These are phyloP conservation scores for Leptodermis oblonga DNA, from an alignment of 257 asterid species.

Conservation along the genomic window DNA sequence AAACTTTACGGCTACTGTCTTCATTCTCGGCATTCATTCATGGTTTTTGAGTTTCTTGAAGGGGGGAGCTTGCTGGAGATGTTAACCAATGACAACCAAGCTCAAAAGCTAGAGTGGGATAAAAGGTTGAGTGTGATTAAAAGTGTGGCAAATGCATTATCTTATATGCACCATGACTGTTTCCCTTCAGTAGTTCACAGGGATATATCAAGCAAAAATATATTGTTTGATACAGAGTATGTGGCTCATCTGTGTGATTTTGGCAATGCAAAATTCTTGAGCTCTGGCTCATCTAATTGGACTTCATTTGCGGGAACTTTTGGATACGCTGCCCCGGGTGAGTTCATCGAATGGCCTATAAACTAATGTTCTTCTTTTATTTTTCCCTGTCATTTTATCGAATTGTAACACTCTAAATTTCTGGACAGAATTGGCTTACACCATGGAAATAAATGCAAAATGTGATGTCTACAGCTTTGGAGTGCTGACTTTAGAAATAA, in stretches of 20 bases:
- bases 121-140: constrained; percentile 26
- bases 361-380: neutral
- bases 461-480: constrained; percentile 32
- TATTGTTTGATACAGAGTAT: constrained; percentile 20
- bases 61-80: constrained; percentile 25
- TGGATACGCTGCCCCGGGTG: constrained; percentile 38
- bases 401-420: neutral
- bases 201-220: constrained; percentile 33
- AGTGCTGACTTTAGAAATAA: no score
- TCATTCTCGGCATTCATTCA: constrained; percentile 18
- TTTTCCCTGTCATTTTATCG: neutral
- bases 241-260: constrained; percentile 32
- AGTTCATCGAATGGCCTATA: no score
- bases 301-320: constrained; percentile 33
- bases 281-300: constrained; percentile 22
- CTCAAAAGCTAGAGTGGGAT: constrained; percentile 17
- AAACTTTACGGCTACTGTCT: constrained; percentile 30
- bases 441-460: no score
- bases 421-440: constrained; percentile 31
- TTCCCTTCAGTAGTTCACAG: constrained; percentile 37
- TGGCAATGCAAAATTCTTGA: constrained; percentile 30
- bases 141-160: constrained; percentile 29
- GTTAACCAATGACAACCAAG: neutral
- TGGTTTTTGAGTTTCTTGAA: constrained; percentile 33
- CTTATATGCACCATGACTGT: constrained; percentile 37